Conservation (phyloP, 345 rosid genomes). For the Tarenaya hassleriana region DNA sequence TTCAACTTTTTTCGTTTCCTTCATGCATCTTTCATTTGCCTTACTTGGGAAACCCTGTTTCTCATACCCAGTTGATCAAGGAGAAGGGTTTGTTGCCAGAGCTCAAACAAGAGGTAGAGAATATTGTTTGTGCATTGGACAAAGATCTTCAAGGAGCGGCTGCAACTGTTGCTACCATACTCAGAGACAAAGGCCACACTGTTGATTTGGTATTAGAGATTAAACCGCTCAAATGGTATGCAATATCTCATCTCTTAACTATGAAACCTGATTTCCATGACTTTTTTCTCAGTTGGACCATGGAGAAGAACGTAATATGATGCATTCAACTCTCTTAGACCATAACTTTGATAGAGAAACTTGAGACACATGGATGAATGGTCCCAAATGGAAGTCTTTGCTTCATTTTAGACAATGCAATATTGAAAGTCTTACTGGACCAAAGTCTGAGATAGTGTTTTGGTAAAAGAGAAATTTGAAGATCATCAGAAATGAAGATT, state of each 20-base stretch:
- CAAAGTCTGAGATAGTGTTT: no score
- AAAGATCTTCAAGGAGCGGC: constrained; percentile 77
- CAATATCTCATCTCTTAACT: not conserved
- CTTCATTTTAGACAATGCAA: no score
- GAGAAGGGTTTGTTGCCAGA: constrained; percentile 76
- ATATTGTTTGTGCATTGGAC: constrained; percentile 81
- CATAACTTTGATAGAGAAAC: no score
- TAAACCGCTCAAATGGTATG: constrained; percentile 83
- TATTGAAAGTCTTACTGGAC: no score
- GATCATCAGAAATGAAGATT: no score
- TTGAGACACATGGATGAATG: no score
- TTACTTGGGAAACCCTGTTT: no score
- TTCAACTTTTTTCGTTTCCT: not conserved
- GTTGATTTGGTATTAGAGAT: constrained; percentile 80
- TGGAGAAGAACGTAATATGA: no score
- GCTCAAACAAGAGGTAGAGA: constrained; percentile 53
- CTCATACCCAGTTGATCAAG: constrained; percentile 53
- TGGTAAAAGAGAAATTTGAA: no score
- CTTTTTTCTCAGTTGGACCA: no score
- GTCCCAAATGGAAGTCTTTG: no score
- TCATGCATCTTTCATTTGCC: not conserved
- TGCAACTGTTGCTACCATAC: constrained; percentile 63
- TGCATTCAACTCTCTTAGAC: no score
- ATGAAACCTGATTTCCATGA: not conserved
- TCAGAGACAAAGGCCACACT: constrained; percentile 69